A percentile compares a stretch with the other conserved stretches of the same genome.
Conservation (phyloP, 1,284 basidiomycete species). For the Cutaneotrichosporon sp. region DNA sequence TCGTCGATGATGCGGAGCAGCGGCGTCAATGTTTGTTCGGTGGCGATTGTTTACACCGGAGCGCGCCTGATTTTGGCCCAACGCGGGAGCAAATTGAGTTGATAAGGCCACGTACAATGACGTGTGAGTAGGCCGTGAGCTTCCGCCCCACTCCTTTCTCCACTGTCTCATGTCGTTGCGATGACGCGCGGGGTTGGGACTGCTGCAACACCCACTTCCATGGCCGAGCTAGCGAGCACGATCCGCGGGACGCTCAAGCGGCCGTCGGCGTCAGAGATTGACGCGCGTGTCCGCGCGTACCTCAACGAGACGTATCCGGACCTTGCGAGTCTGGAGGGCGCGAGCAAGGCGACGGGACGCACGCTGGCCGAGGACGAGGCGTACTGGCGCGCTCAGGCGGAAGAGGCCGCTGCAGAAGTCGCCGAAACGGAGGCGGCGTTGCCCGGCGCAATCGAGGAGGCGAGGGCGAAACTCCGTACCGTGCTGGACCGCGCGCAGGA, state of each 20-base stretch:
- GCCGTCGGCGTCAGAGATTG: conserved; percentile 7
- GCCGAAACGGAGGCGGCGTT: conserved; percentile 26
- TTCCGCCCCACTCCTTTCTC: background rate
- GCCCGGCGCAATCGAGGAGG: conserved; percentile 27
- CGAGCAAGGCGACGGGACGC: conserved; percentile 1
- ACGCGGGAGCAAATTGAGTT: background rate
- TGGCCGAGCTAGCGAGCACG: conserved; percentile 2
- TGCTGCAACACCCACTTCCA: background rate
- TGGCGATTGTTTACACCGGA: background rate
- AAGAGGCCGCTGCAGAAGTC: conserved; percentile 21
- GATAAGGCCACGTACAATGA: background rate
- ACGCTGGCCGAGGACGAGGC: conserved; percentile 32
- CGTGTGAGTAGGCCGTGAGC: no score
- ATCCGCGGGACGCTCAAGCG: conserved; percentile 13
- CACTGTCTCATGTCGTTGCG: background rate
- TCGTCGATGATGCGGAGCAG: background rate
- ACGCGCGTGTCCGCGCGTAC: conserved; percentile 23
- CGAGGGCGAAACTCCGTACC: conserved; percentile 25
- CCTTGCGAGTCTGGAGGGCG: conserved; percentile 21
- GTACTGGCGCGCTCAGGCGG: conserved; percentile 31
- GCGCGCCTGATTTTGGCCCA: background rate
- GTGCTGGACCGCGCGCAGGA: conserved; percentile 61
- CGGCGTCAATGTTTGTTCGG: background rate
- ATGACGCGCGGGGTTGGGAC: background rate
- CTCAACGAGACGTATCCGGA: conserved; percentile 33